Conservation (phyloP, 2,329 filamentous ascomycete species). For the Fusarium caatingaense region DNA sequence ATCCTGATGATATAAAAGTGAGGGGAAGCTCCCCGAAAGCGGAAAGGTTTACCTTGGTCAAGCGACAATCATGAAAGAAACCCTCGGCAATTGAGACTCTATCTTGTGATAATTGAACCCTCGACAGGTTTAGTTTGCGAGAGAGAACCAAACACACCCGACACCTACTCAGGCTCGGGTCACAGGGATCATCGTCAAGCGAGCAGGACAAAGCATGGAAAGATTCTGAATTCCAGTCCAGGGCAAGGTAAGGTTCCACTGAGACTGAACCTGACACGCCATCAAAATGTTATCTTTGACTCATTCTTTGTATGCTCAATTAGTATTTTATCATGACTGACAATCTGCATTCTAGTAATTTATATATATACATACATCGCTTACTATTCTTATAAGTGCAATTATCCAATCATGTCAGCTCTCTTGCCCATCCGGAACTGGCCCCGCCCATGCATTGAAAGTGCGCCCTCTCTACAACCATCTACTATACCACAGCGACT, state of each 20-base stretch:
- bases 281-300: neutral
- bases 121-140: constrained; percentile 28
- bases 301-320: neutral
- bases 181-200: constrained; percentile 16
- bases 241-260: constrained; percentile 1
- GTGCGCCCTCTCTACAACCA: constrained; percentile 30
- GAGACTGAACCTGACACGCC: constrained; percentile 2
- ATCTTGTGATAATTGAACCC: constrained; percentile 33
- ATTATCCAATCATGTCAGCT: constrained; percentile 20
- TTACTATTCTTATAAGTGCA: neutral
- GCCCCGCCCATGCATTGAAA: constrained; percentile 22
- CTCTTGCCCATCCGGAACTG: neutral
- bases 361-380: neutral
- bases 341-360: neutral
- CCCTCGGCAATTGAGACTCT: constrained; percentile 21
- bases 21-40: constrained; percentile 34
- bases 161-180: neutral
- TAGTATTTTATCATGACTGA: neutral
- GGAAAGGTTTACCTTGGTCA: constrained; percentile 18
- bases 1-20: constrained; percentile 2
- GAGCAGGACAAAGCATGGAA: constrained; percentile 1
- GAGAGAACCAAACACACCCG: neutral
- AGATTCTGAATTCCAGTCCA: neutral
- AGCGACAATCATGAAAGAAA: neutral
- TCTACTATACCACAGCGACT: neutral